Conservation (phyloP, 2,329 filamentous ascomycete genomes). For the Orbilia quercus region DNA sequence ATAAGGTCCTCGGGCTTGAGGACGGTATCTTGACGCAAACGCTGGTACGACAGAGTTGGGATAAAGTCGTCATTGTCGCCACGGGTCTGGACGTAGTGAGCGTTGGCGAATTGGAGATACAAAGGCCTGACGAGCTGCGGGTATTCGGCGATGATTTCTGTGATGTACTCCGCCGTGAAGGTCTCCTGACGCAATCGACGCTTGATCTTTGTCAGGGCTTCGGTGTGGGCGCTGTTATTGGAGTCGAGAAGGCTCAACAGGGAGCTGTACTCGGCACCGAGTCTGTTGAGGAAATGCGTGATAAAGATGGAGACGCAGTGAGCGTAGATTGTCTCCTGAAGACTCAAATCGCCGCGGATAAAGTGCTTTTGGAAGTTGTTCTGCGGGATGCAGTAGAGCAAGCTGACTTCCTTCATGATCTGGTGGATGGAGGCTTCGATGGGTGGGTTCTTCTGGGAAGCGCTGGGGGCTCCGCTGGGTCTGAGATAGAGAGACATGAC, state of each 20-base stretch:
- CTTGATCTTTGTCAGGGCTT: conserved; percentile 92
- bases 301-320: conserved; percentile 98
- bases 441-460: conserved; percentile 73
- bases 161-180: conserved; percentile 97
- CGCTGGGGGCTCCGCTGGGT: conserved; percentile 70
- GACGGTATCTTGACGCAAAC: conserved; percentile 76
- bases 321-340: conserved; percentile 97
- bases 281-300: conserved; percentile 95
- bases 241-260: conserved; percentile 82
- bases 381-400: conserved; percentile 96
- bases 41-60: conserved; percentile 75
- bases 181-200: conserved; percentile 93
- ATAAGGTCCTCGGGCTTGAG: conserved; percentile 79
- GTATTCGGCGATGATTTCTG: conserved; percentile 94
- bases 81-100: conserved; percentile 78
- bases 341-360: conserved; percentile 82
- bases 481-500: conserved; percentile 96
- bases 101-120: conserved; percentile 90
- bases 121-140: conserved; percentile 85
- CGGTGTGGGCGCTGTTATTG: conserved; percentile 84
- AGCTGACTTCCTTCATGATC: conserved; percentile 97
- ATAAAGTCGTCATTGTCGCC: conserved; percentile 75
- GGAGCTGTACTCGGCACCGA: conserved; percentile 88
- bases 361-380: conserved; percentile 96
- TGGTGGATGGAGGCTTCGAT: conserved; percentile 97